A percentile compares a stretch with the other conserved stretches of the same genome.
Conservation (phyloP, 192 early-diverging fungal species). For the Podila minutissima region DNA sequence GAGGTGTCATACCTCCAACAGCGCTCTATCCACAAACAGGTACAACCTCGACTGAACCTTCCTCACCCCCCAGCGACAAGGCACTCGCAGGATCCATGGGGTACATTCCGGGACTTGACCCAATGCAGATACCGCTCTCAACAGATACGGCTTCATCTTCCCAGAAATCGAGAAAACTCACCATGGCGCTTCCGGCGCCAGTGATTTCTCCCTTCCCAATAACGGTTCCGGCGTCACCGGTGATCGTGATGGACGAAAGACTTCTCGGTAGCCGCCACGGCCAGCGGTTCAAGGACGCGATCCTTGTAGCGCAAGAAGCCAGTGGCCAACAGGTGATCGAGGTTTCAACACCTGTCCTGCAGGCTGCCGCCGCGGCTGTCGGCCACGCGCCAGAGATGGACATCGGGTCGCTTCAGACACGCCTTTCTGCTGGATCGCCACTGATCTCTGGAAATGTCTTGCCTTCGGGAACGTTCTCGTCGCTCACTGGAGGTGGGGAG, state of each 20-base stretch:
- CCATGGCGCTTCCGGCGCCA: background rate
- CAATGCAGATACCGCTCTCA: background rate
- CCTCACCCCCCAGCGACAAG: background rate
- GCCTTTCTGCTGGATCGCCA: background rate
- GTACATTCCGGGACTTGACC: background rate
- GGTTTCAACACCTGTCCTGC: background rate
- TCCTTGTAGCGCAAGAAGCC: background rate
- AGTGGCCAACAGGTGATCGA: constrained; percentile 1
- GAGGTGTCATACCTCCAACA: background rate
- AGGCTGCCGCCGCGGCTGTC: background rate
- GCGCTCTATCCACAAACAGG: background rate
- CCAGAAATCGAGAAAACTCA: background rate
- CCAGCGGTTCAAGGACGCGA: constrained; percentile 10
- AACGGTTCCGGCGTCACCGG: background rate
- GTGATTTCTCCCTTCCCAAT: background rate
- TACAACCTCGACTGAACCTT: background rate
- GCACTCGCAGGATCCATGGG: background rate
- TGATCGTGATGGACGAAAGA: background rate
- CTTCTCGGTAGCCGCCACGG: constrained; percentile 3
- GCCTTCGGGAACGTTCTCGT: no score
- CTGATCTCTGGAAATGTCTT: background rate
- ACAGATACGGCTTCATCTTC: background rate
- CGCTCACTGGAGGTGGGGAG: no score
- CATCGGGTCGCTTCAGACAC: background rate
- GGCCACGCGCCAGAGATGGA: background rate